Conservation (phyloP, 345 rosid species). For the Eucalyptus camaldulensis region DNA sequence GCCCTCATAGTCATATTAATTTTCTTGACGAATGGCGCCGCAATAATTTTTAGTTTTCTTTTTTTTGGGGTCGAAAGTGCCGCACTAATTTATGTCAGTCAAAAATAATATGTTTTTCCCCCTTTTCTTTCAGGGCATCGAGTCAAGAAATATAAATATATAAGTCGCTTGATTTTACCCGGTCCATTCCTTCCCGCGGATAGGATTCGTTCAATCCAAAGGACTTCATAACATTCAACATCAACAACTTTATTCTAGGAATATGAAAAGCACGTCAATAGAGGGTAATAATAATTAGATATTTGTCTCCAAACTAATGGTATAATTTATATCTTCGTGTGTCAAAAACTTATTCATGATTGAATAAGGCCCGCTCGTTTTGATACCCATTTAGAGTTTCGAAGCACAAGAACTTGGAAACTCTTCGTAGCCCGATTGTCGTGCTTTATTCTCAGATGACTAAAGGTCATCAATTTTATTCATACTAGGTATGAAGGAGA, state of each 20-base stretch:
- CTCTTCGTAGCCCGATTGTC: not conserved
- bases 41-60: too few species aligned
- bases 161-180: not conserved
- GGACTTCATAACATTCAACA: not conserved
- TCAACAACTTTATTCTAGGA: not conserved
- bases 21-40: not conserved
- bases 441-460: too few species aligned
- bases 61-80: not conserved
- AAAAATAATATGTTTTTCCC: not conserved
- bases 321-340: accelerated
- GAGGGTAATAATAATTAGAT: not conserved
- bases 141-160: not conserved
- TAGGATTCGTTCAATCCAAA: not conserved
- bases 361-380: not conserved
- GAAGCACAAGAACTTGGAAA: accelerated
- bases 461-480: not conserved
- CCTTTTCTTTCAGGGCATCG: not conserved
- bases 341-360: not conserved
- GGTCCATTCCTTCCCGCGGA: not conserved
- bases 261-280: not conserved
- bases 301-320: not conserved
- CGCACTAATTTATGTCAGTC: not conserved
- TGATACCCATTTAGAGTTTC: not conserved
- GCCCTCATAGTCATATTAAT: not conserved
- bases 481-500: not conserved